Conservation (phyloP, 2,329 filamentous ascomycete genomes). For the Claviceps capensis region DNA sequence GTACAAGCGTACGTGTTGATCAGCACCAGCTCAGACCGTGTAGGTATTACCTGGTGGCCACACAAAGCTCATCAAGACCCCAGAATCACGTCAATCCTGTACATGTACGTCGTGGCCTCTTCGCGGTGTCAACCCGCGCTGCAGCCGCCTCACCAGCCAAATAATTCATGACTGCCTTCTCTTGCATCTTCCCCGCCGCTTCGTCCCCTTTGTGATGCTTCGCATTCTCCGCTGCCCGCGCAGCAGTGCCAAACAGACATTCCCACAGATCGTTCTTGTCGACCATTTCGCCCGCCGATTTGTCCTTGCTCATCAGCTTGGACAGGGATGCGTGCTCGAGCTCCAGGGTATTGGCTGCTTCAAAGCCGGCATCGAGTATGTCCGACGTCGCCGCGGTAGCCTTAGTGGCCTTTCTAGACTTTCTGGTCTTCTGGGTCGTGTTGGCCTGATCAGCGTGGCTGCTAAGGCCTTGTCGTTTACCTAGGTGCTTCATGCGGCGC, state of each 20-base stretch:
- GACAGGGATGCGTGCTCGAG: conserved; percentile 59
- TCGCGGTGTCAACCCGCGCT: background rate
- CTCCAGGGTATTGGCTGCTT: conserved; percentile 75
- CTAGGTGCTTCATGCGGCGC: conserved; percentile 66
- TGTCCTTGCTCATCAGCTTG: conserved; percentile 56
- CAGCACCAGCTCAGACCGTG: too few species aligned
- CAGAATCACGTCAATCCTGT: background rate
- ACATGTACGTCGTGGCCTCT: background rate
- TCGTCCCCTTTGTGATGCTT: conserved; percentile 9
- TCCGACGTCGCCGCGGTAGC: conserved; percentile 20
- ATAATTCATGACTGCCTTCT: conserved; percentile 25
- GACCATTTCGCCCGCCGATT: conserved; percentile 66
- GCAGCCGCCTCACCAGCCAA: conserved; percentile 31
- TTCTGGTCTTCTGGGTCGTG: conserved; percentile 14
- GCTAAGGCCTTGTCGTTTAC: conserved; percentile 1
- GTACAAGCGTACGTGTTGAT: too few species aligned
- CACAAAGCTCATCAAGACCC: background rate
- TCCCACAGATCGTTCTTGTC: conserved; percentile 70
- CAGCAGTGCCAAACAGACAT: conserved; percentile 62
- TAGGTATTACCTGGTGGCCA: background rate
- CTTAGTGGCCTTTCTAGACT: conserved; percentile 13
- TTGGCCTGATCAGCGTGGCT: conserved; percentile 12
- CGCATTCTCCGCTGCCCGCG: conserved; percentile 9
- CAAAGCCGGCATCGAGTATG: conserved; percentile 49
- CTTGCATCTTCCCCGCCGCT: conserved; percentile 16